phyloP scores from a whole-genome alignment of 2,329 filamentous ascomycete genomes.

The Colletotrichum tamarilloi region DNA sequence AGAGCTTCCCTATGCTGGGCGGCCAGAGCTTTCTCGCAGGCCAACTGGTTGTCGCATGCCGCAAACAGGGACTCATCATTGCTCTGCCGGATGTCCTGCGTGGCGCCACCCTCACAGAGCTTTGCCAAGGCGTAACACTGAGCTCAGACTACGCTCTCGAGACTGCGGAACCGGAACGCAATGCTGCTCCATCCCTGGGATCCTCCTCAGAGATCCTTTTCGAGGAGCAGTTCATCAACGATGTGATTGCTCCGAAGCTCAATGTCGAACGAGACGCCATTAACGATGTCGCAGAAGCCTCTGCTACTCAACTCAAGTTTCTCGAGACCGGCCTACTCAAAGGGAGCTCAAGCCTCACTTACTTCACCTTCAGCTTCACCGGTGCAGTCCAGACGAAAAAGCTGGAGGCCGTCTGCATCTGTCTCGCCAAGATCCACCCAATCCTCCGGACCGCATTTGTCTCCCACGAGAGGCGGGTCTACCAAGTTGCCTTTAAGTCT shows the following conservation, averaged over 20 bases:
- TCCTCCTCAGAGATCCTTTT: constrained; percentile 28
- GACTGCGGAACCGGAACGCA: background rate
- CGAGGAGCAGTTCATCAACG: constrained; percentile 51
- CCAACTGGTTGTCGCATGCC: constrained; percentile 56
- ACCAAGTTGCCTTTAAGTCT: constrained; percentile 59
- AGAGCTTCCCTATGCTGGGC: constrained; percentile 59
- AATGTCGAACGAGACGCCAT: constrained; percentile 55
- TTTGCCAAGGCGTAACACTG: constrained; percentile 51
- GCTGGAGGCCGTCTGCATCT: constrained; percentile 59
- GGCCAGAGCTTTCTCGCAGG: constrained; percentile 58
- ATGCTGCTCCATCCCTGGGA: background rate
- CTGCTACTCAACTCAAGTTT: constrained; percentile 58
- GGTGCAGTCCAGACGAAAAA: constrained; percentile 54
- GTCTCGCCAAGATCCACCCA: constrained; percentile 57
- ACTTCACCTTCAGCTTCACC: constrained; percentile 60
- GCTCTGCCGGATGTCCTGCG: constrained; percentile 55
- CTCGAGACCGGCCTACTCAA: constrained; percentile 60
- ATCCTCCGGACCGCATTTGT: constrained; percentile 67
- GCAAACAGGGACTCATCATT: constrained; percentile 53
- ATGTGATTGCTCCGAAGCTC: constrained; percentile 55
- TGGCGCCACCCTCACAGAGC: constrained; percentile 55
- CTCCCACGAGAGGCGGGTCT: constrained; percentile 56
- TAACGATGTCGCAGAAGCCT: constrained; percentile 60
- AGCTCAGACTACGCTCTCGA: constrained; percentile 25
- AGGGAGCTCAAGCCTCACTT: constrained; percentile 57